Conservation (phyloP, 2,329 filamentous ascomycete species). For the Capronia epimyces region DNA sequence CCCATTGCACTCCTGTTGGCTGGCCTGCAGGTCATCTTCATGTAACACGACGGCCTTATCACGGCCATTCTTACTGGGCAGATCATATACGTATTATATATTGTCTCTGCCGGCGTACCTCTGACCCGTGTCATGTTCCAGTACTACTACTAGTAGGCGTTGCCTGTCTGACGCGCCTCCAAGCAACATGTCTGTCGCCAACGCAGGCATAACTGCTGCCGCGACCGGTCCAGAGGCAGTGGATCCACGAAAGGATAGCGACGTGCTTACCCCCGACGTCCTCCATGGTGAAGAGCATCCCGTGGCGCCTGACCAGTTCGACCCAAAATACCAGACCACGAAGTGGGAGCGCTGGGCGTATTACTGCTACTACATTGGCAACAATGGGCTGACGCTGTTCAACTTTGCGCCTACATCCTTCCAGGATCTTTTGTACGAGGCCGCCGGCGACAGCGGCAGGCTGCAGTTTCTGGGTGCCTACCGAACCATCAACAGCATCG, state of each 20-base stretch:
- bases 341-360: slow-evolving; percentile 54
- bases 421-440: slow-evolving; percentile 59
- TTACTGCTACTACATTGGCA: slow-evolving; percentile 60
- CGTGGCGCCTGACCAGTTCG: slow-evolving; percentile 51
- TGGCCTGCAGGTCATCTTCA: background rate
- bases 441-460: slow-evolving; percentile 50
- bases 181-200: slow-evolving; percentile 26
- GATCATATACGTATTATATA: too few relatives aligned
- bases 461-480: slow-evolving; percentile 53
- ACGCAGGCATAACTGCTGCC: slow-evolving; percentile 23
- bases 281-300: slow-evolving; percentile 38
- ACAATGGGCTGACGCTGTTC: slow-evolving; percentile 59
- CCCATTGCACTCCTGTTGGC: background rate
- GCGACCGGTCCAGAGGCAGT: slow-evolving; percentile 21
- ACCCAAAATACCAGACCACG: slow-evolving; percentile 49
- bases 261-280: slow-evolving; percentile 1
- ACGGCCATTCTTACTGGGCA: too few relatives aligned
- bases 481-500: slow-evolving; percentile 60
- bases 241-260: slow-evolving; percentile 20
- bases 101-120: too few relatives aligned
- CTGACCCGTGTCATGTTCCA: too few relatives aligned
- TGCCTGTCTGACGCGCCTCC: background rate
- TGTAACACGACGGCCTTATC: too few relatives aligned
- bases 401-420: slow-evolving; percentile 62
- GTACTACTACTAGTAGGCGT: too few relatives aligned